Evolutionary conservation across 2,329 filamentous ascomycete species (phyloP), one percentile per base, ranked within the genome.

Genomic region (Aspergillus fumigatus): DNA sequence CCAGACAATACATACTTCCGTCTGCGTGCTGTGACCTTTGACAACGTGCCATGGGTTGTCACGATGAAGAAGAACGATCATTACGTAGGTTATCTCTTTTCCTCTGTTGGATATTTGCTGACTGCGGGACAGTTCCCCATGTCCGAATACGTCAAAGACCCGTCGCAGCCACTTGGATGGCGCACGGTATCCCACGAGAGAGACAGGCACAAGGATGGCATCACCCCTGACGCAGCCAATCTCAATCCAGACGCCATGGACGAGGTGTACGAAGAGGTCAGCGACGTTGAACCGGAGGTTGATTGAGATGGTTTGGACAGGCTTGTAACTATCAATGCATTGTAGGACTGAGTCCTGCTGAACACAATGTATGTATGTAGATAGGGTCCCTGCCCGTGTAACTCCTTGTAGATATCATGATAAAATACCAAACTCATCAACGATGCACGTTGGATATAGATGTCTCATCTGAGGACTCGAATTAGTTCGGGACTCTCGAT

Each of bases 51-150:
- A 3, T 99, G 94, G 92, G 92, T 99, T n/a, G 90, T 95, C 41
- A 99, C 94, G 8, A 96, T 99, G 90, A 99, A 99, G 86, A 97
- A 97, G 84, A 97, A 97, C 66, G 93, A 99, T 71, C 94, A 99
- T 75, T 99, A 99, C 73, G 79, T 81, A 67, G 69, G 77, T 70
- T 17, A 17, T 6, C 32, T 4, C 41, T 40, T 23, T 19, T 27
- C 25, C 35, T 27, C 6, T 7, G 4, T 41, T 0, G 19, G 38
- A 25, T 26, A 1, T 41, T 9, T 29, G n/a, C 57, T 65, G 52
- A 64, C 58, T 26, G 35, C 45, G 14, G 4, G 32, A 35, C 57
- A 79, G 77, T 88, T 87, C 76, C 84, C 85, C 2, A 87, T 86
- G 59, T 82, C 85, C 29, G 84, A 87, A 71, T 87, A 85, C 59